Base-by-base conservation (phyloP, 352 stramenopile species). In the Ophiocytium majus region DNA sequence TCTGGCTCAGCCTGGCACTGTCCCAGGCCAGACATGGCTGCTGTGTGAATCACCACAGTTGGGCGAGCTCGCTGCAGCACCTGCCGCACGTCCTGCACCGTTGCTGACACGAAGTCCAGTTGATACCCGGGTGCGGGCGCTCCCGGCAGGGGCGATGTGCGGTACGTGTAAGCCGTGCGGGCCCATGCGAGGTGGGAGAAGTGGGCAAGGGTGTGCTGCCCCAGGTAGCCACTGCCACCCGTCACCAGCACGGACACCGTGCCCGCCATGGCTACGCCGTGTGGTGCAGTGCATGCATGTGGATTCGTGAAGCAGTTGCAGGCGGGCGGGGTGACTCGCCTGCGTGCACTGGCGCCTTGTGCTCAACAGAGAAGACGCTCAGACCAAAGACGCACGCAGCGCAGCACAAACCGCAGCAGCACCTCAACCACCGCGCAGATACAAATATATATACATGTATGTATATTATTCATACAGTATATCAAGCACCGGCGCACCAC, bases 201-300 rank as follows among this genome's bases (percentile, higher is more conserved):
- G 43, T 57, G 43, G 5, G 5, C 5, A 14, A 57, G 43, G n/a
- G 75, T 81, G 50, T 81, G 75, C 75, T 81, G 75, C 9, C 19
- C 75, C 31, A 81, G 75, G 36, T 81, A 81, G 1, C 75, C 75
- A 63, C 34, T 57, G 31, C 75, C 75, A 17, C 75, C 75, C 23
- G 36, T 81, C 37, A 81, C 50, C 31, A 81, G 75, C 31, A 81
- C 75, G 28, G 75, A 78, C 35, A 78, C 35, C n/a, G n/a, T n/a
- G n/a, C n/a, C n/a, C n/a, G n/a, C n/a, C n/a, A n/a, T n/a, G n/a
- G n/a, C n/a, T n/a, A n/a, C n/a, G n/a, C n/a, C n/a, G n/a, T n/a
- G n/a, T n/a, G n/a, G n/a, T n/a, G n/a, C n/a, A n/a, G n/a, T n/a
- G n/a, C n/a, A n/a, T n/a, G n/a, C n/a, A n/a, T n/a, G n/a, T n/a